Percentiles rank a stretch among this genome's conserved stretches.
Conservation (phyloP, 2,329 filamentous ascomycete species). For the Sodiomyces alkalinus region DNA sequence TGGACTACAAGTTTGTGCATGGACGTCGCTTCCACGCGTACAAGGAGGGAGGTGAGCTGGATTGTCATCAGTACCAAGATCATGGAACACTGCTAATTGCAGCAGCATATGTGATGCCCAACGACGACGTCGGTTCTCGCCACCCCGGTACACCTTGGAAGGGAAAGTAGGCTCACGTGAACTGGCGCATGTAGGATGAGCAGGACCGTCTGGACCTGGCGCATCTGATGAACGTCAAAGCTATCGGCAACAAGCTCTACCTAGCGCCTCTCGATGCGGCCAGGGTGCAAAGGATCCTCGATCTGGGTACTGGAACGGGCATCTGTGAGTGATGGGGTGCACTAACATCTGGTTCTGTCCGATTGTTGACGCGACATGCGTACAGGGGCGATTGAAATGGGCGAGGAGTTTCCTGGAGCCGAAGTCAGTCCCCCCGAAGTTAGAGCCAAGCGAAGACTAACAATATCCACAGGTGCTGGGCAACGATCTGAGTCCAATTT, state of each 20-base stretch:
- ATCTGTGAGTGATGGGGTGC: conserved; percentile 37
- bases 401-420: conserved; percentile 1
- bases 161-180: neutral
- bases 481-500: conserved; percentile 6
- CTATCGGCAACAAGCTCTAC: conserved; percentile 3
- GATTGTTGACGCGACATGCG: neutral
- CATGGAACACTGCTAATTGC: conserved; percentile 7
- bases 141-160: neutral
- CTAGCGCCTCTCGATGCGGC: conserved; percentile 2
- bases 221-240: conserved; percentile 1
- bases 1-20: conserved; percentile 26
- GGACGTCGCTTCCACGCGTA: conserved; percentile 32
- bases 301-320: conserved; percentile 45
- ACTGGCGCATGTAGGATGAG: conserved; percentile 1
- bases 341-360: no score
- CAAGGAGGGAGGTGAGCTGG: conserved; percentile 24
- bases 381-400: conserved; percentile 16
- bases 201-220: conserved; percentile 4
- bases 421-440: neutral
- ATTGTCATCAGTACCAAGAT: conserved; percentile 13
- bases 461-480: conserved; percentile 3
- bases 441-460: conserved; percentile 2
- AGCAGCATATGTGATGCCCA: conserved; percentile 6
- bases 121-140: neutral
- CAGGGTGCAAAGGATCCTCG: conserved; percentile 25